phyloP scores from a whole-genome alignment of 179 eudicot genomes.

The Camellia oleifera region DNA sequence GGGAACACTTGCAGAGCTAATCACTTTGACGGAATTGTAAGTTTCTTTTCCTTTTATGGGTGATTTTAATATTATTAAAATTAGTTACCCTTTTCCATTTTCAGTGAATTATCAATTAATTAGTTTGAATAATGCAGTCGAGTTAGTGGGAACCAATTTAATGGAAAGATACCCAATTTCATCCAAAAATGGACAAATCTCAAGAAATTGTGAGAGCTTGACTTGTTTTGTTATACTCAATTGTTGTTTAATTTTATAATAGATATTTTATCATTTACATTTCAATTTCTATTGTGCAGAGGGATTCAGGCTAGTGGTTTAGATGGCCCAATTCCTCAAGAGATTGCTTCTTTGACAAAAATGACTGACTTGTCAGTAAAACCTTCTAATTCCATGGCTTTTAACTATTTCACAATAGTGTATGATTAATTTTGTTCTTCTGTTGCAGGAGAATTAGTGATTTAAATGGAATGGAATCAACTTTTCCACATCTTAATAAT shows the following conservation, averaged over 20 bases:
- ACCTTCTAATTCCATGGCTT: background rate
- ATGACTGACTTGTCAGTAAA: conserved; percentile 37
- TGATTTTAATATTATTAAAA: background rate
- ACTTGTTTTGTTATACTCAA: too few species aligned
- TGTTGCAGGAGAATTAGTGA: conserved; percentile 42
- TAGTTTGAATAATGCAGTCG: conserved; percentile 25
- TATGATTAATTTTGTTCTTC: background rate
- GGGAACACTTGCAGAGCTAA: conserved; percentile 23
- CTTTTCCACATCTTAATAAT: conserved; percentile 26
- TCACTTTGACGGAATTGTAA: conserved; percentile 36
- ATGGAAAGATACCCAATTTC: too few species aligned
- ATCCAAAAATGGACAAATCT: too few species aligned
- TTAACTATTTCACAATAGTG: background rate
- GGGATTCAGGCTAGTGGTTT: too few species aligned
- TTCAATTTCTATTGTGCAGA: too few species aligned
- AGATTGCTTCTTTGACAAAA: conserved; percentile 27
- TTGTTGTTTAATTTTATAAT: too few species aligned
- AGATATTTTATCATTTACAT: too few species aligned
- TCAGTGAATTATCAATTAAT: background rate
- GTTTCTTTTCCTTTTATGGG: background rate
- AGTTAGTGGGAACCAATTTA: conserved; percentile 25
- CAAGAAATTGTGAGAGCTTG: too few species aligned
- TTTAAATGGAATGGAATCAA: conserved; percentile 22
- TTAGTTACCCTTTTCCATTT: background rate
- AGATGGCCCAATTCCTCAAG: conserved; percentile 22